Evolutionary conservation across 192 early-diverging fungal genomes (phyloP), one percentile per base, ranked within the genome.

Genomic region (Backusella sp.): DNA sequence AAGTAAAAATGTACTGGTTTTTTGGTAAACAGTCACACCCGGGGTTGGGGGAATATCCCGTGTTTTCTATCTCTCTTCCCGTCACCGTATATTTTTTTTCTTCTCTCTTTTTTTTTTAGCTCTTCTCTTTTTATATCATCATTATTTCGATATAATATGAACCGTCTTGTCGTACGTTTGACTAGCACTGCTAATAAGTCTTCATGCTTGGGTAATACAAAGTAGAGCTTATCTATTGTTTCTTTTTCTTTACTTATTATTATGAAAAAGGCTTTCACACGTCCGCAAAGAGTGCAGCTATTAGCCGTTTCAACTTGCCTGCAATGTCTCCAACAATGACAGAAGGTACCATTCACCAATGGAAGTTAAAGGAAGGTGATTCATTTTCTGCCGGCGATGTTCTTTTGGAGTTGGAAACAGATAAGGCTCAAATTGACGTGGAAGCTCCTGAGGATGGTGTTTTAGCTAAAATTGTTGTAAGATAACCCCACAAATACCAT

Each of bases 351-450:
- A 90, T 99, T 44, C 96, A 94, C 3, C 77, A 88, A 80, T 99
- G 97, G 97, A 90, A 94, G 81, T 97, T 96, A 86, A 90, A 92
- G 85, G 90, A 88, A 84, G 97, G 97, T 32, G 96, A 99, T 81
- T 83, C 86, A 79, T 91, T 99, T 77, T 79, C 82, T 75, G 92
- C 95, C 34, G 97, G 97, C 66, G 97, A 99, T 82, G 92, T 97
- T 36, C 85, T 99, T 21, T 89, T 96, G 26, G 97, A 97, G 86
- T 93, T 99, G 69, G 96, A 98, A 82, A 98, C 97, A 9, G 97
- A 99, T 82, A 99, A 99, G 89, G 97, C 97, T 42, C 93, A 96
- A 85, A 99, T 99, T 93, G 97, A 99, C 83, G 95, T 99, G 75
- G 97, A 99, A 80, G 96, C 94, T 82, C 93, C 95, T 80, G 97